Conservation (phyloP, 176 grass and related monocot genomes). For the Zizania latifolia region DNA sequence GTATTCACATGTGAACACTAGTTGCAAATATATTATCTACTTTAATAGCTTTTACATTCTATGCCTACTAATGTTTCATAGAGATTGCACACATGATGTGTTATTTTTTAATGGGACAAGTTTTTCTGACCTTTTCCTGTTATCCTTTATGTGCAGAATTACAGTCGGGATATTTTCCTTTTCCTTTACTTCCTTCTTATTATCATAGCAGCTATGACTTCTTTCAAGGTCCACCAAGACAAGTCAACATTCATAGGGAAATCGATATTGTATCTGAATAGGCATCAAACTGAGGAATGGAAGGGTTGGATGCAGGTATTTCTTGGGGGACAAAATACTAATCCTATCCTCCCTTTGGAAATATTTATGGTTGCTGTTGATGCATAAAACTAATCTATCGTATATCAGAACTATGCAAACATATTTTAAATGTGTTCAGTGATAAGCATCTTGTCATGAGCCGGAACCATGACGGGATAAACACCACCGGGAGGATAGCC, state of each 20-base stretch:
- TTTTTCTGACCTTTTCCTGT: not conserved
- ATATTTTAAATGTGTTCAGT: not conserved
- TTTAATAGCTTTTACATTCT: slow-evolving; percentile 10
- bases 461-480: too few species aligned
- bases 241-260: slow-evolving; percentile 80
- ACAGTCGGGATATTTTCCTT: slow-evolving; percentile 87
- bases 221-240: slow-evolving; percentile 92
- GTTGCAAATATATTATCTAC: slow-evolving; percentile 1
- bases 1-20: not conserved
- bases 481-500: too few species aligned
- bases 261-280: slow-evolving; percentile 83
- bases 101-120: not conserved
- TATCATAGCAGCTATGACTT: slow-evolving; percentile 88
- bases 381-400: slow-evolving; percentile 3
- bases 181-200: slow-evolving; percentile 99
- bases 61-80: not conserved
- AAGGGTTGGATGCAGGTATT: slow-evolving; percentile 99
- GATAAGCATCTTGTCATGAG: too few species aligned
- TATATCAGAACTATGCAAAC: not conserved
- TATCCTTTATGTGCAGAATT: slow-evolving; percentile 59
- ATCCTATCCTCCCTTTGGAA: slow-evolving; percentile 8
- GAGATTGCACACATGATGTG: not conserved
- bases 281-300: slow-evolving; percentile 99
- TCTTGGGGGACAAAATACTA: not conserved
- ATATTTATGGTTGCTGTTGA: slow-evolving; percentile 12